A percentile compares a stretch with the other conserved stretches of the same genome.
Evolutionary conservation across 306 rosid species (phyloP).

Genomic region (Pachyrhizus erosus): DNA sequence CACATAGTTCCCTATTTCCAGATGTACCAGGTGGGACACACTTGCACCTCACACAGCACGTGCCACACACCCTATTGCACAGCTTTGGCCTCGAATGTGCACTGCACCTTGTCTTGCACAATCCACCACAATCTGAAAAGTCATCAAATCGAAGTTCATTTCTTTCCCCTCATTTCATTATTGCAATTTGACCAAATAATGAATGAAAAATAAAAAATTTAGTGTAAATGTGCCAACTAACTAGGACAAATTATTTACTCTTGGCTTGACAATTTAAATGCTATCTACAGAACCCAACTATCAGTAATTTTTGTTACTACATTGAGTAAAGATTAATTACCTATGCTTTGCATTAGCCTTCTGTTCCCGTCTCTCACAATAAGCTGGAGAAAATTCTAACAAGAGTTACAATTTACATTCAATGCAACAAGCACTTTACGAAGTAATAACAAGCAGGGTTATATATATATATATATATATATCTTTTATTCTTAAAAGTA

Average conservation of each 20-base stretch:
- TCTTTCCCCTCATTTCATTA: background rate
- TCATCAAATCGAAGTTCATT: background rate
- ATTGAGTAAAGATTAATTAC: constrained; percentile 21
- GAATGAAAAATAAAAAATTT: background rate
- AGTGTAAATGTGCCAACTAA: background rate
- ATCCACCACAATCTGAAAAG: constrained; percentile 64
- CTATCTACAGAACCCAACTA: background rate
- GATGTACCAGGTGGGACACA: constrained; percentile 80
- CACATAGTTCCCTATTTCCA: constrained; percentile 76
- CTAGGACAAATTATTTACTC: background rate
- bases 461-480: too few species aligned
- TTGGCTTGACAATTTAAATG: background rate
- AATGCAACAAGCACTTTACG: too few species aligned
- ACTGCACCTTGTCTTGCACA: constrained; percentile 59
- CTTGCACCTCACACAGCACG: constrained; percentile 71
- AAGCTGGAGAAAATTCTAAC: constrained; percentile 35
- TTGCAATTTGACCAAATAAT: background rate
- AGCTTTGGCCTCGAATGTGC: constrained; percentile 58
- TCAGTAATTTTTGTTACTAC: background rate
- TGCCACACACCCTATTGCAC: constrained; percentile 70
- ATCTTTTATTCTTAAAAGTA: background rate
- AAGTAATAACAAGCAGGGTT: background rate
- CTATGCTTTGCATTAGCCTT: constrained; percentile 56
- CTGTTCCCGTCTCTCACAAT: constrained; percentile 56
- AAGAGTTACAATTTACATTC: background rate